Evolutionary conservation across 345 rosid species (phyloP), one percentile per base, ranked within the genome.

Genomic region (Camelina neglecta): DNA sequence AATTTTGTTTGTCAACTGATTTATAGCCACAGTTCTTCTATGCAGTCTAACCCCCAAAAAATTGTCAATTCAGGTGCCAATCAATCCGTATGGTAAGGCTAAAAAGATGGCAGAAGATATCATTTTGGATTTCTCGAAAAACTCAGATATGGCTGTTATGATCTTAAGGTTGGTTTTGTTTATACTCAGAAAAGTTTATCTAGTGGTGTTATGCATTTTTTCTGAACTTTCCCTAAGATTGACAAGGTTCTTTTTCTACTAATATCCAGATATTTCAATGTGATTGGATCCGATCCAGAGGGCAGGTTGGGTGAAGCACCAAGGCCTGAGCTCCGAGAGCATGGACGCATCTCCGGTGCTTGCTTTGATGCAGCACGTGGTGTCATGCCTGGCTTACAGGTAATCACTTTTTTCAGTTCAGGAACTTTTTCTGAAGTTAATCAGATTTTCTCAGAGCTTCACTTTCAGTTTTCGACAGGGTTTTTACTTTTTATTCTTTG

Each of bases 21-120:
- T 31, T 53, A 29, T 7, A 20, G 4, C 20, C 29, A 26, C 0
- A 1, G 26, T 11, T 39, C 7, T 39, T 36, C 23, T 6, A 29
- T 31, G 61, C 3, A 7, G 20, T 33, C 24, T 35, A 60, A 69
- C 35, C 0, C 12, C 16, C 7, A 53, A 1, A 16, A 44, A 9
- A 15, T 2, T 16, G 23, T 53, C 50, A 44, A 33, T 68, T 38
- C 75, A 83, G 85, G 80, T 81, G 29, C 93, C 90, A 0, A 88
- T 86, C 11, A 86, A 88, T 64, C 90, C 93, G 31, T 86, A 86
- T 59, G 93, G 90, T 5, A 88, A 88, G 73, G 93, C 93, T 42
- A 88, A 86, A 84, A 86, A 86, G 71, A 88, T 88, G 90, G 89
- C 93, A 0, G 93, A 88, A 78, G 90, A 88, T 78, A 85, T 85